Conservation (phyloP, 441 rosid genomes). For the Mallotus repandus region DNA sequence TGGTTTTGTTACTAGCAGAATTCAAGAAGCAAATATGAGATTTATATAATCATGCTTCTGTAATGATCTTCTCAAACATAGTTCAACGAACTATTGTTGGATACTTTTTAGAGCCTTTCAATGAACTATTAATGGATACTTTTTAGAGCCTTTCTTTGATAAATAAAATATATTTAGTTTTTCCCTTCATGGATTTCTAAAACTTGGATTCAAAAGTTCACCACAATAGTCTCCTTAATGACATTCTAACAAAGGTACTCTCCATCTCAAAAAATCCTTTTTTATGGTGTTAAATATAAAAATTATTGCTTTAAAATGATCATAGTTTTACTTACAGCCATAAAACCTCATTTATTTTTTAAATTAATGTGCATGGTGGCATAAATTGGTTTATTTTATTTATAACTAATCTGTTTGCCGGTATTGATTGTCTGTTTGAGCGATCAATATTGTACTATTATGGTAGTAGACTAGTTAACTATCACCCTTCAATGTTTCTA, state of each 20-base stretch:
- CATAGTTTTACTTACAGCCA: neutral
- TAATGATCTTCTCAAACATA: neutral
- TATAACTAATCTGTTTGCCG: neutral
- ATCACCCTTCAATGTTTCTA: neutral
- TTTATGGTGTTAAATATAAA: neutral
- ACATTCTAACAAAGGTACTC: slow-evolving; percentile 84
- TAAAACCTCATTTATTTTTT: neutral
- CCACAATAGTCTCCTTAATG: slow-evolving; percentile 89
- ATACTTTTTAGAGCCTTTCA: no score
- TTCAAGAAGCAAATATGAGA: neutral
- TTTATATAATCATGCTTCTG: neutral
- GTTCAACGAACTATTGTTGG: neutral
- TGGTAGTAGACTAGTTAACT: neutral
- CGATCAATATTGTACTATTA: neutral
- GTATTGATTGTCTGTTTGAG: neutral
- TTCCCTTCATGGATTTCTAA: slow-evolving; percentile 32
- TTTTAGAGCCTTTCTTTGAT: neutral
- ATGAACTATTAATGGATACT: no score
- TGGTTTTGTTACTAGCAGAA: neutral
- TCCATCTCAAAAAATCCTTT: neutral
- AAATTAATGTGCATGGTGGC: neutral
- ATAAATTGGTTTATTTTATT: no score
- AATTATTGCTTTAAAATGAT: neutral
- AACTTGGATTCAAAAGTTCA: slow-evolving; percentile 92
- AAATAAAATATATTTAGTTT: slow-evolving; percentile 13